Evolutionary conservation across 495 filamentous ascomycete genomes (phyloP), one percentile per base, ranked within the genome.

Genomic region (Penicillium odoratum): DNA sequence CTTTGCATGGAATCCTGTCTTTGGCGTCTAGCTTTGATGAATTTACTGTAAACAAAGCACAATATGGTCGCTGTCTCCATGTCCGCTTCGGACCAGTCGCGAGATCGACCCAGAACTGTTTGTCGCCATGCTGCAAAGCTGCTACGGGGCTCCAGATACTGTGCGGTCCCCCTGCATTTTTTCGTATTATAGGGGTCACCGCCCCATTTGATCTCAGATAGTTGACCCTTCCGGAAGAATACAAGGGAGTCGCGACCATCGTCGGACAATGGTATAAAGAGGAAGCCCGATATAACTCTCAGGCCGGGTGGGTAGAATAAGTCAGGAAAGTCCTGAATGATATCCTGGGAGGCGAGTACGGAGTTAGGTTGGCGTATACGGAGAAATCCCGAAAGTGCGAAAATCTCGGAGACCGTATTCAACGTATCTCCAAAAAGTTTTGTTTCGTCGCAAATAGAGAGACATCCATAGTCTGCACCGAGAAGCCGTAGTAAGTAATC

Each of bases 1-100:
- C 76, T 93, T 58, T 96, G 87, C 64, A 95, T 71, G 3, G 88
- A 89, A 0, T 86, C 88, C 65, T 98, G 92, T 56, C 94, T 95
- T 66, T 96, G 90, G 53, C 90, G 78, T 93, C 93, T 97, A 7
- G 96, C 93, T 65, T 93, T 88, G 65, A 92, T 93, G 68, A 93
- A 92, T 72, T 88, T 90, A 57, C 91, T 92, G 58, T 97, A 98
- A 1, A 97, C 91, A 29, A 96, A 70, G 64, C 92, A 97, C 9
- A 97, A 75, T 0, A 96, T 88, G 0, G 93, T 89, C 1, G 93
- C 92, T 0, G 90, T 96, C 66, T 97, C 93, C 11, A 95, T 76
- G 53, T 89, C 76, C 3, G 74, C 62, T 42, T 78, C 75, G 0
- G 76, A 76, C 84, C 78, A 81, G 30, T 74, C 71, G 0, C 73